Evolutionary conservation across 345 rosid genomes (phyloP), one percentile per base, ranked within the genome.

Genomic region (Boechera stricta): DNA sequence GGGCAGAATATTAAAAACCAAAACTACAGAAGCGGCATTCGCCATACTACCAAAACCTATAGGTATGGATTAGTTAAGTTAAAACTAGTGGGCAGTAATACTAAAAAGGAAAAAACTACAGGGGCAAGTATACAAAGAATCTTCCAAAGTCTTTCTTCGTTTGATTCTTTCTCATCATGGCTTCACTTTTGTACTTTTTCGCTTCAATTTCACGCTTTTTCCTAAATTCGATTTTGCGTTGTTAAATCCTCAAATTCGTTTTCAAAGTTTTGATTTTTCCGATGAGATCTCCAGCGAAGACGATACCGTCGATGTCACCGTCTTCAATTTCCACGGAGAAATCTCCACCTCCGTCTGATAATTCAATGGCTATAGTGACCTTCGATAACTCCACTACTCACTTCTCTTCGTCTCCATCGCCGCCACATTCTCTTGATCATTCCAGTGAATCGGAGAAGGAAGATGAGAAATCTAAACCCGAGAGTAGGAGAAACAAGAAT

Each of bases 301-400:
- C 72, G 44, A 6, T 4, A 15, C 24, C 67, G 8, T 0, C 49
- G 68, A 71, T 35, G 80, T 64, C 80, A 12, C 80, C 76, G 4
- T 64, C 81, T 29, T 49, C 77, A 13, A 47, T 64, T 5, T 71
- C 76, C 0, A 44, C 61, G 49, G 77, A 24, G 48, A 72, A 51
- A 41, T 67, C 77, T 15, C 24, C 72, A n/a, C 85, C 77, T 24
- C 69, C 73, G 66, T 3, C 59, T 10, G 86, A 87, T 18, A 80
- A 73, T 64, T 86, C 94, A 67, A 83, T 71, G 83, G 91, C 98
- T 3, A 81, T 94, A 79, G 85, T 89, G 38, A 66, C 87, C 52
- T 70, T 84, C 69, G 90, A 90, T 65, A 87, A 82, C 79, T 73
- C 67, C 83, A 73, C 85, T 28, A 72, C 85, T 44, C 93, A 85